A percentile compares a stretch with the other conserved stretches of the same genome.
Evolutionary conservation across 2,329 filamentous ascomycete genomes (phyloP).

Genomic region (Fusarium marasasianum): DNA sequence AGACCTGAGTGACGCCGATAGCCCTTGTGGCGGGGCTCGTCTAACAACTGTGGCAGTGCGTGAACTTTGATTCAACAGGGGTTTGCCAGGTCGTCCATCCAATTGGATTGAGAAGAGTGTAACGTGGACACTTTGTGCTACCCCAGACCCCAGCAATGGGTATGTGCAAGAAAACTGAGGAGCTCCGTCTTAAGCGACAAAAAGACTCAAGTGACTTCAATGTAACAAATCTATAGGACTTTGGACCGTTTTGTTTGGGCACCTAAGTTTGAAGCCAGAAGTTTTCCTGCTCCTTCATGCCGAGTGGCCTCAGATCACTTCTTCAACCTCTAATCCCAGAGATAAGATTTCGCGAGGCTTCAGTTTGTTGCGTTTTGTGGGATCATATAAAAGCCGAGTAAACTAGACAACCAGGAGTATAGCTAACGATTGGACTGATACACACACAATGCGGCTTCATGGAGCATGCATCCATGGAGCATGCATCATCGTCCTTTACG

Average conservation of each 20-base stretch:
- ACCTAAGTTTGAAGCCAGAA: neutral
- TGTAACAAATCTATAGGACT: too few species aligned
- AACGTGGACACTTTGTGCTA: slow-evolving; percentile 26
- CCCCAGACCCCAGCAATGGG: neutral
- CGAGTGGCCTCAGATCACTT: slow-evolving; percentile 13
- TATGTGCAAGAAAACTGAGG: neutral
- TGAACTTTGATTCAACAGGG: slow-evolving; percentile 10
- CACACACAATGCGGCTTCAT: neutral
- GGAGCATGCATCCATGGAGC: neutral
- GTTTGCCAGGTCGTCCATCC: neutral
- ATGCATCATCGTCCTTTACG: neutral
- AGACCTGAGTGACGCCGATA: slow-evolving; percentile 7
- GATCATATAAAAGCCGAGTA: neutral
- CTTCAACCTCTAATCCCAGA: neutral
- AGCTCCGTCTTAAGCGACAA: neutral
- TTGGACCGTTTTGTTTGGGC: neutral
- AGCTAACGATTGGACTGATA: neutral
- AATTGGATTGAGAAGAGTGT: slow-evolving; percentile 15
- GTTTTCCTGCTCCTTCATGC: neutral
- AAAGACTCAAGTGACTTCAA: neutral
- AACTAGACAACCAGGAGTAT: neutral
- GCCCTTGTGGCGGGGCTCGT: slow-evolving; percentile 23
- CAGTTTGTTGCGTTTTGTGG: neutral
- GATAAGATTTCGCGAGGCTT: neutral
- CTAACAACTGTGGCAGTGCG: slow-evolving; percentile 26